Conservation (phyloP, 2,329 filamentous ascomycete species). For the Penicillium rolfsii region DNA sequence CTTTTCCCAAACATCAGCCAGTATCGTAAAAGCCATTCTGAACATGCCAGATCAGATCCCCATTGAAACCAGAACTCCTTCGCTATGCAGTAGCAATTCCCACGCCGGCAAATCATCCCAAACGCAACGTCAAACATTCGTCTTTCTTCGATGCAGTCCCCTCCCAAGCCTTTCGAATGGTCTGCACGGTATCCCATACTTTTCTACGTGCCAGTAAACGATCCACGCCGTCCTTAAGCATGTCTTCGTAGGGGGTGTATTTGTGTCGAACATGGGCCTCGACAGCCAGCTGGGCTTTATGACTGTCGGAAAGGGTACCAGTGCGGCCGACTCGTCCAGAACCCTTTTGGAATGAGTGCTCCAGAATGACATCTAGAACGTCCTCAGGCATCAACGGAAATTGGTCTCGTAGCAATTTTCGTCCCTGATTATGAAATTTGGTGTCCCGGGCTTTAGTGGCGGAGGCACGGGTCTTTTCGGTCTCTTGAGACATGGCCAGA, state of each 20-base stretch:
- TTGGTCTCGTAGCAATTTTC: conserved; percentile 32
- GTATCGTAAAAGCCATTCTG: neutral
- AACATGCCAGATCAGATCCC: neutral
- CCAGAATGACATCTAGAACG: conserved; percentile 38
- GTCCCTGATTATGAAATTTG: conserved; percentile 33
- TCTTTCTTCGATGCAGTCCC: conserved; percentile 18
- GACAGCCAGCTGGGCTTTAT: conserved; percentile 45
- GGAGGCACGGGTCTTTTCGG: conserved; percentile 44
- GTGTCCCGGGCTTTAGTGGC: conserved; percentile 44
- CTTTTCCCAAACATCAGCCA: neutral
- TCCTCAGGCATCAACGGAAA: conserved; percentile 46
- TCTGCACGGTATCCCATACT: conserved; percentile 37
- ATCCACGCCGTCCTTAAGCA: conserved; percentile 33
- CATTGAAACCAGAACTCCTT: neutral
- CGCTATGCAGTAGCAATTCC: neutral
- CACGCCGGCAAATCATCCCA: neutral
- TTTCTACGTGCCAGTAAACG: conserved; percentile 36
- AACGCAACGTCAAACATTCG: neutral
- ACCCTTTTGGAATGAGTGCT: conserved; percentile 47
- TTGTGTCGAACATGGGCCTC: conserved; percentile 50
- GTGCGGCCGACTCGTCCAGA: conserved; percentile 47
- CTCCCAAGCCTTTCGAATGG: conserved; percentile 38
- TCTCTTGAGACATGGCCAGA: conserved; percentile 43
- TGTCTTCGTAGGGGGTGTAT: conserved; percentile 45
- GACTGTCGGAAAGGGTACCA: conserved; percentile 36